Percentiles rank a stretch among this genome's conserved stretches.
Evolutionary conservation across 1,284 basidiomycete genomes (phyloP).

Genomic region (Tausonia pullulans): DNA sequence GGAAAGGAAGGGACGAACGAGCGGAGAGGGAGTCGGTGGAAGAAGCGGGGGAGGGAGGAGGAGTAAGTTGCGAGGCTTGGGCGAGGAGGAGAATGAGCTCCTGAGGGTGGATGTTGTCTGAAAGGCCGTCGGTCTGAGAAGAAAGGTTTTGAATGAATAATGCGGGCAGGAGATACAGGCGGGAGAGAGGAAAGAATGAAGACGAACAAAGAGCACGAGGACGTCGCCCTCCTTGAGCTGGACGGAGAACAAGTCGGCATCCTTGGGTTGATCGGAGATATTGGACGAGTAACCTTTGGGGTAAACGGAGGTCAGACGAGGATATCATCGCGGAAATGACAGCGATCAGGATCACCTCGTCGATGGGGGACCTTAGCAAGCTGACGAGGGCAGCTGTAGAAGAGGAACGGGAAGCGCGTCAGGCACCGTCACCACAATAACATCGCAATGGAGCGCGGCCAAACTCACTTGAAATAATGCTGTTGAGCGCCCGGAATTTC

Average conservation of each 20-base stretch:
- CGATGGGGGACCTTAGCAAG: conserved; percentile 27
- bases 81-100: conserved; percentile 32
- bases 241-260: conserved; percentile 28
- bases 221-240: conserved; percentile 32
- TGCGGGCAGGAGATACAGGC: conserved; percentile 9
- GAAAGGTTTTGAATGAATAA: not conserved
- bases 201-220: conserved; percentile 32
- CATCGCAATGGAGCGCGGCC: not conserved
- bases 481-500: conserved; percentile 28
- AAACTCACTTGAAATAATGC: conserved; percentile 38
- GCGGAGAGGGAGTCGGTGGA: not conserved
- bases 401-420: not conserved
- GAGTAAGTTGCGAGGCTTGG: not conserved
- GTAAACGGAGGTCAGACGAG: too few species aligned
- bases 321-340: too few species aligned
- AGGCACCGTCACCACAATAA: too few species aligned
- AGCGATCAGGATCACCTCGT: too few species aligned
- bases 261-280: conserved; percentile 25
- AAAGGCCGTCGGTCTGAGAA: conserved; percentile 41
- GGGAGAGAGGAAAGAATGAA: not conserved
- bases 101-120: conserved; percentile 40
- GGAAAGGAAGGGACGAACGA: not conserved
- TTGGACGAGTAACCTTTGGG: conserved; percentile 20
- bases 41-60: not conserved
- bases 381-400: conserved; percentile 21